Conservation (phyloP, 78 protist species). For the Cyanophora paradoxa region DNA sequence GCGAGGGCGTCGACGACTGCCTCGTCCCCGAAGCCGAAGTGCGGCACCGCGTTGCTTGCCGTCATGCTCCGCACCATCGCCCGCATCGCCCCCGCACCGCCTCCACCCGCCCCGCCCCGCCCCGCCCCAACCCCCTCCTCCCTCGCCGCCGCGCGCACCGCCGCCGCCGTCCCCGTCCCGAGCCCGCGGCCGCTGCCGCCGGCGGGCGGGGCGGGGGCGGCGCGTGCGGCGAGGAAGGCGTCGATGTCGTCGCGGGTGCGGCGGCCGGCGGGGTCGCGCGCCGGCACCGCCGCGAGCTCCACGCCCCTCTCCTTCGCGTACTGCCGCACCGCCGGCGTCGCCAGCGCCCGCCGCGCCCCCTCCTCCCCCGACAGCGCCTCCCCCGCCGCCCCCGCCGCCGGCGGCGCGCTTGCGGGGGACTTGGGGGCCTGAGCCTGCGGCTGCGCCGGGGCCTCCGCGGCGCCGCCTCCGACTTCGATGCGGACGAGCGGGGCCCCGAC, state of each 20-base stretch:
- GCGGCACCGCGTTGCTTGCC: slow-evolving; percentile 62
- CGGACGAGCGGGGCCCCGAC: too few relatives aligned
- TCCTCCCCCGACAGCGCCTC: background rate
- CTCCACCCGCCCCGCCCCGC: background rate
- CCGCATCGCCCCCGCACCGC: slow-evolving; percentile 32
- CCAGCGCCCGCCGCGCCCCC: slow-evolving; percentile 36
- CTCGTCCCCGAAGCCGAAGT: slow-evolving; percentile 75
- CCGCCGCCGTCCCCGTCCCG: background rate
- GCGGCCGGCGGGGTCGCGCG: slow-evolving; percentile 77
- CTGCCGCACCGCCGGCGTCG: slow-evolving; percentile 83
- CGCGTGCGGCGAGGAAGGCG: background rate
- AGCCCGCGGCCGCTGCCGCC: background rate
- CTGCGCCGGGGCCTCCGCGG: background rate
- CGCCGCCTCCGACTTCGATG: slow-evolving; percentile 48
- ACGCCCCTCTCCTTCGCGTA: slow-evolving; percentile 60
- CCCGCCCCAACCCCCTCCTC: background rate
- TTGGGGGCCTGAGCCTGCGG: too few relatives aligned
- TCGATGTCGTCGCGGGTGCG: slow-evolving; percentile 67
- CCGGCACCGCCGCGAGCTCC: slow-evolving; percentile 37
- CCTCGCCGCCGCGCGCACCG: background rate
- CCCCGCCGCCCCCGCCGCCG: background rate
- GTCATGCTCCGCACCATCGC: slow-evolving; percentile 78
- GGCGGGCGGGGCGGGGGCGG: background rate
- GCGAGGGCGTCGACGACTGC: slow-evolving; percentile 32
- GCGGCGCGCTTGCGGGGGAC: too few relatives aligned